phyloP scores from a whole-genome alignment of 371 early-diverging fungal species.

The Zychaea mexicana region DNA sequence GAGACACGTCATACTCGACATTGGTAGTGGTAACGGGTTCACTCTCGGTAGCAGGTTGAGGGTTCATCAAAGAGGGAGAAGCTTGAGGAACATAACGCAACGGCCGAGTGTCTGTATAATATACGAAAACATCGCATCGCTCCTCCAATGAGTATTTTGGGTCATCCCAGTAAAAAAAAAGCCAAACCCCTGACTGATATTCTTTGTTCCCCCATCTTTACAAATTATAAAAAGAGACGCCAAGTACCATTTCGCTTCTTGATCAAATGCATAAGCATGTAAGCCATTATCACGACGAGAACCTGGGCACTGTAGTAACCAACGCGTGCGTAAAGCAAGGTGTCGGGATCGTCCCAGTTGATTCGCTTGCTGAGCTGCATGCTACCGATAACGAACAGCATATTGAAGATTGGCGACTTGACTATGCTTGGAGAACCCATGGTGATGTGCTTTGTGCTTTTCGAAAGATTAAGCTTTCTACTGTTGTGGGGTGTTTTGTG shows the following conservation, averaged over 20 bases:
- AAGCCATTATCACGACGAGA: slow-evolving; percentile 56
- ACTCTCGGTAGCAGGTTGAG: slow-evolving; percentile 17
- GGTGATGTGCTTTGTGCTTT: neutral
- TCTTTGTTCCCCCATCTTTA: neutral
- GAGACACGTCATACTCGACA: slow-evolving; percentile 81
- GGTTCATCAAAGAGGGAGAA: slow-evolving; percentile 44
- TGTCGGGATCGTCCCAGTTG: slow-evolving; percentile 69
- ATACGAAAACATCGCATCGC: neutral
- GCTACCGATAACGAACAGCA: slow-evolving; percentile 67
- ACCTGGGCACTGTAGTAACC: slow-evolving; percentile 72
- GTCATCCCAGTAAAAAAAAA: too few relatives aligned
- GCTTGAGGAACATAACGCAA: slow-evolving; percentile 65
- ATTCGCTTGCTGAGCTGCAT: slow-evolving; percentile 75
- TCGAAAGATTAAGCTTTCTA: neutral
- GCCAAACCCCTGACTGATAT: too few relatives aligned
- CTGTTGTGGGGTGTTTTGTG: too few relatives aligned
- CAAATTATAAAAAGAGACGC: neutral
- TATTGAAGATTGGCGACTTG: slow-evolving; percentile 56
- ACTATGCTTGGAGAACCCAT: slow-evolving; percentile 53
- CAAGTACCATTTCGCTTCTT: slow-evolving; percentile 65
- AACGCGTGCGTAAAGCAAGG: slow-evolving; percentile 60
- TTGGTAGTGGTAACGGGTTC: slow-evolving; percentile 71
- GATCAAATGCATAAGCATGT: slow-evolving; percentile 57
- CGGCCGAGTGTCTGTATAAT: slow-evolving; percentile 57
- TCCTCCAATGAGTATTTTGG: too few relatives aligned